Conservation (phyloP, 441 rosid genomes). For the Bocquillonia castaneifolia region DNA sequence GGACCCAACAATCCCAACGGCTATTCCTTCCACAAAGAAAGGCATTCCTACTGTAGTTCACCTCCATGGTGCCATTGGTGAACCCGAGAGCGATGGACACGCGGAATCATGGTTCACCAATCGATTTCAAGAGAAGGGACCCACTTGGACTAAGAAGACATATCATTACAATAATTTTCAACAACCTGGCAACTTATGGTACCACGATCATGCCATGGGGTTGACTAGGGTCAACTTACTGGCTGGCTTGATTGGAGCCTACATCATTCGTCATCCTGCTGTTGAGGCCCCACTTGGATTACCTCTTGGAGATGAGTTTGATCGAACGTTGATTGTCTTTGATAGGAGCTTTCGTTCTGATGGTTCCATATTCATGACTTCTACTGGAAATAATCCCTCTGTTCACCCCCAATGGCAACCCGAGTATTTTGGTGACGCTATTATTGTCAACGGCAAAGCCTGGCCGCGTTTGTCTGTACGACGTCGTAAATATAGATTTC, state of each 20-base stretch:
- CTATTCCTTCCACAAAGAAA: conserved; percentile 33
- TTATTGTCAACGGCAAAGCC: conserved; percentile 81
- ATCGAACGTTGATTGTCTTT: conserved; percentile 55
- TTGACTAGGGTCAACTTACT: conserved; percentile 79
- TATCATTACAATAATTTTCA: conserved; percentile 61
- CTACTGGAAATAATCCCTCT: conserved; percentile 74
- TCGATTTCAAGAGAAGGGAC: conserved; percentile 53
- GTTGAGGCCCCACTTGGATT: conserved; percentile 54
- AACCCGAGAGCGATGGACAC: conserved; percentile 76
- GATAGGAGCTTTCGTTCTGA: conserved; percentile 62
- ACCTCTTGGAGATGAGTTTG: conserved; percentile 54
- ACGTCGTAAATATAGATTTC: conserved; percentile 77
- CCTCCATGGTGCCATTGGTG: conserved; percentile 76
- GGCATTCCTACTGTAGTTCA: conserved; percentile 93
- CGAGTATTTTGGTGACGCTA: conserved; percentile 77
- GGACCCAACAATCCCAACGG: conserved; percentile 81
- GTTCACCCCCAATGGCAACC: conserved; percentile 98
- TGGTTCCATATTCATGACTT: conserved; percentile 79
- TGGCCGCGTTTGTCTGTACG: conserved; percentile 72
- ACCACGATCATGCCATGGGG: conserved; percentile 94
- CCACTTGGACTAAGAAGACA: conserved; percentile 60
- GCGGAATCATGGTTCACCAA: conserved; percentile 72
- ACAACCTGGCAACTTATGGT: conserved; percentile 95
- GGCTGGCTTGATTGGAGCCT: conserved; percentile 81
- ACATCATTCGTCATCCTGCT: conserved; percentile 50